A percentile compares a stretch with the other conserved stretches of the same genome.
Conservation (phyloP, 176 grass and related monocot genomes). For the Metroxylon sagu region DNA sequence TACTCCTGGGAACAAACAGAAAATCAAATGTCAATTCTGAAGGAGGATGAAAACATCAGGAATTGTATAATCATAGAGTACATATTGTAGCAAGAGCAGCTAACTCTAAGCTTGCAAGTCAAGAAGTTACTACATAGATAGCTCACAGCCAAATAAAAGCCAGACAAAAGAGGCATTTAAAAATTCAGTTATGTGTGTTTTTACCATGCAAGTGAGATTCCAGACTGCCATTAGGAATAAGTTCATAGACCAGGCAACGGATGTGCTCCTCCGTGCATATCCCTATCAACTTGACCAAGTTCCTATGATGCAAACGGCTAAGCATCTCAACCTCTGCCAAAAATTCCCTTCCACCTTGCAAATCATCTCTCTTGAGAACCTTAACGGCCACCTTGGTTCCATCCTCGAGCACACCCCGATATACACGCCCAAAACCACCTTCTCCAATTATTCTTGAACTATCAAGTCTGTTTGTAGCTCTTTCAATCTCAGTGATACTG, state of each 20-base stretch:
- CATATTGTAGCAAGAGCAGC: too few relatives aligned
- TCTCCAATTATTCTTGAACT: constrained; percentile 76
- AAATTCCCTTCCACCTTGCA: constrained; percentile 82
- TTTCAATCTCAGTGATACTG: constrained; percentile 59
- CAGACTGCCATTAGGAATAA: constrained; percentile 94
- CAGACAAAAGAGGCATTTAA: too few relatives aligned
- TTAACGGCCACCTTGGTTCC: constrained; percentile 73
- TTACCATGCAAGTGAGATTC: constrained; percentile 97
- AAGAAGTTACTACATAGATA: too few relatives aligned
- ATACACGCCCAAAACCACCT: constrained; percentile 92
- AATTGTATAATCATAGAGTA: too few relatives aligned
- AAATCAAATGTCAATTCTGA: not conserved
- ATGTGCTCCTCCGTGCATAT: constrained; percentile 85
- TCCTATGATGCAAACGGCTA: constrained; percentile 89
- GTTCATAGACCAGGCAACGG: constrained; percentile 82
- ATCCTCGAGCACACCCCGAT: constrained; percentile 69
- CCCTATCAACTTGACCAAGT: constrained; percentile 91
- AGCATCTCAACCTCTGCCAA: constrained; percentile 95
- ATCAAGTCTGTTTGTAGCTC: constrained; percentile 73
- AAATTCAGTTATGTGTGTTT: not conserved
- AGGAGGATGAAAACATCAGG: too few relatives aligned
- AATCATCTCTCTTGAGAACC: constrained; percentile 83
- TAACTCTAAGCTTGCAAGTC: too few relatives aligned
- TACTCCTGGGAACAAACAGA: constrained; percentile 28
- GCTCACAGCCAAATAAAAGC: too few relatives aligned